Evolutionary conservation across 208 protist genomes (phyloP).

Genomic region (Leishmania tarentolae): DNA sequence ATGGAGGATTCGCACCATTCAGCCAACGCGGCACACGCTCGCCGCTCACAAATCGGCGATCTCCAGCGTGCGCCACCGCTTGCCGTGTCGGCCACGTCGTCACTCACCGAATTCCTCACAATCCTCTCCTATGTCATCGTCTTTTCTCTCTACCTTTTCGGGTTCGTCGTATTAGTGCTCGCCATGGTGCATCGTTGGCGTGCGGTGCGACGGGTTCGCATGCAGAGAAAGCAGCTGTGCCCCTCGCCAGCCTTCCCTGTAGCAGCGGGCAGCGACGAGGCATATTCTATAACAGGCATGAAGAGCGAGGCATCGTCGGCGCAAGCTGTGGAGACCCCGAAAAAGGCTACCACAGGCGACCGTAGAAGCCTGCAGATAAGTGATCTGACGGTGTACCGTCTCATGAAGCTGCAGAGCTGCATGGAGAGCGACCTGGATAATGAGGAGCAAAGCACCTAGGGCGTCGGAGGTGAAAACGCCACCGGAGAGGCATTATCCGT

Average conservation of each 20-base stretch:
- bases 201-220: not conserved
- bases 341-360: not conserved
- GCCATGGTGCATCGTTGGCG: constrained; percentile 1
- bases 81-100: not conserved
- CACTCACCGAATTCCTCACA: not conserved
- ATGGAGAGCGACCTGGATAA: not conserved
- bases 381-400: not conserved
- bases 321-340: not conserved
- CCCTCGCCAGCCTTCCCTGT: not conserved
- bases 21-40: not conserved
- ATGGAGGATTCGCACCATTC: not conserved
- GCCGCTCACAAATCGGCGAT: not conserved
- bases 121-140: not conserved
- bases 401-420: not conserved
- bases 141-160: not conserved
- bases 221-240: not conserved
- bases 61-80: not conserved
- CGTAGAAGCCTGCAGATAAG: not conserved
- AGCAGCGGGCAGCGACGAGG: not conserved
- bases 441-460: not conserved
- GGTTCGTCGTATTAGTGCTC: not conserved
- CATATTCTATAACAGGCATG: not conserved
- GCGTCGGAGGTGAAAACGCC: not conserved
- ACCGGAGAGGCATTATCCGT: not conserved
- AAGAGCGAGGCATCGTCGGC: not conserved